Percentiles rank a stretch among this genome's conserved stretches.
phyloP scores from a whole-genome alignment of 768 basidiomycete genomes.

The Sporobolomyces pararoseus region DNA sequence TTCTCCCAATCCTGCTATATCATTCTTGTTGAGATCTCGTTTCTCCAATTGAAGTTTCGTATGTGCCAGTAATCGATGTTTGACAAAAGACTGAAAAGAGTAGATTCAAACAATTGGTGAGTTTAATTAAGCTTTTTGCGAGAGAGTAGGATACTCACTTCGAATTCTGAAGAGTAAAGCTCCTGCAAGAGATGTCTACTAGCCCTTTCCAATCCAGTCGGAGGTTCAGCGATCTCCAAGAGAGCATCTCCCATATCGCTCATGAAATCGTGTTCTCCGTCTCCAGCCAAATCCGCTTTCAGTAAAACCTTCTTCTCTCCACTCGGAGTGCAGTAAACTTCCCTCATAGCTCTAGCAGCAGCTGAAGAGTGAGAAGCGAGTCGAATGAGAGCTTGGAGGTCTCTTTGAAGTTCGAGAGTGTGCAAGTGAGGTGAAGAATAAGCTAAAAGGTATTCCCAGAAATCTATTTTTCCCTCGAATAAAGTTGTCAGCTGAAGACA shows the following conservation, averaged over 20 bases:
- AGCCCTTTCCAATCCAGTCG: conserved; percentile 16
- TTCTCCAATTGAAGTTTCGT: conserved; percentile 26
- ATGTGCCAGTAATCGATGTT: conserved; percentile 22
- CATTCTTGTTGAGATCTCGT: not conserved
- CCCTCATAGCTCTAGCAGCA: conserved; percentile 14
- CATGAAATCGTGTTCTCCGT: conserved; percentile 10
- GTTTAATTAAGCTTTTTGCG: not conserved
- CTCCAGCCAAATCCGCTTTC: not conserved
- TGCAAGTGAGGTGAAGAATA: conserved; percentile 12
- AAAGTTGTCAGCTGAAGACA: too few relatives aligned
- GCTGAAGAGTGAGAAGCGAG: not conserved
- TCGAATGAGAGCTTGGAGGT: not conserved
- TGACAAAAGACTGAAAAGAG: conserved; percentile 15
- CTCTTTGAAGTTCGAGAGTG: conserved; percentile 15
- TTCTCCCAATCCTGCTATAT: conserved; percentile 28
- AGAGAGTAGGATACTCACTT: conserved; percentile 7
- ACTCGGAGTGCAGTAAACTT: conserved; percentile 13
- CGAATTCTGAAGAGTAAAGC: conserved; percentile 23
- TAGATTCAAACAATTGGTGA: not conserved
- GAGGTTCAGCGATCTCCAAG: conserved; percentile 7
- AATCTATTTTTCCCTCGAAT: too few relatives aligned
- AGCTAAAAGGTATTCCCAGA: conserved; percentile 13
- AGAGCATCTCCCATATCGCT: conserved; percentile 18
- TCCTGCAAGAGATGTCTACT: conserved; percentile 4
- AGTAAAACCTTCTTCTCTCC: conserved; percentile 15